Base-by-base conservation (phyloP, 768 basidiomycete genomes). In the Floccularia luteovirens region DNA sequence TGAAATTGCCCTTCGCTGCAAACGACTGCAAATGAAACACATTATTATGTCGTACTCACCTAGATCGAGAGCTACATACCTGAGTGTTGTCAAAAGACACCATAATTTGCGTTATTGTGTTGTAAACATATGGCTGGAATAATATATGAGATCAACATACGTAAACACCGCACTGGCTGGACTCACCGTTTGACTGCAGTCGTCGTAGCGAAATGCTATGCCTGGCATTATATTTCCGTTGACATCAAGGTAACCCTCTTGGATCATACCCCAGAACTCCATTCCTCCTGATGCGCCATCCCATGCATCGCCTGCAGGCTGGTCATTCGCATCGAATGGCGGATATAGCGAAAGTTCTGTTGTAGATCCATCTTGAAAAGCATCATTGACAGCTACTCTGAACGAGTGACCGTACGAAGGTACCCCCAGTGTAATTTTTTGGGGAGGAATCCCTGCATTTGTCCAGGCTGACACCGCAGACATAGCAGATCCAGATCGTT, bases 331-430 rank as follows among this genome's bases (percentile, higher is more conserved):
- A 53, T 73, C 56, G 40, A 78, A 81, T 0, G 65, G 34, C 1
- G 75, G 62, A 54, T 69, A 78, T 4, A 68, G 33, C 5, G 60
- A 56, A 14, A 80, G 52, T 52, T 50, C 13, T 31, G 28, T 20
- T 7, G 52, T 45, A 14, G 45, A 30, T n/a, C n/a, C n/a, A n/a
- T n/a, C n/a, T 4, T 45, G 30, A 46, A 70, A 44, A 0, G 79
- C 78, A 12, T 53, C 52, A 4, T 49, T 43, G 12, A 51, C 46
- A 3, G 49, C 17, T 24, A 85, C 79, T 23, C 46, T 43, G 69
- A 67, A 92, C 28, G 82, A 74, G 58, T 88, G 89, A 1, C 85
- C 88, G 56, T 90, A 94, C 11, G 81, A 60, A 1, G 90, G 68
- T 0, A 96, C 75, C 38, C 89, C 92, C 25, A 41, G 27, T 3